These are phyloP conservation scores for Lepraria neglecta DNA, from an alignment of 495 filamentous ascomycete genomes.

Conservation along the genomic window DNA sequence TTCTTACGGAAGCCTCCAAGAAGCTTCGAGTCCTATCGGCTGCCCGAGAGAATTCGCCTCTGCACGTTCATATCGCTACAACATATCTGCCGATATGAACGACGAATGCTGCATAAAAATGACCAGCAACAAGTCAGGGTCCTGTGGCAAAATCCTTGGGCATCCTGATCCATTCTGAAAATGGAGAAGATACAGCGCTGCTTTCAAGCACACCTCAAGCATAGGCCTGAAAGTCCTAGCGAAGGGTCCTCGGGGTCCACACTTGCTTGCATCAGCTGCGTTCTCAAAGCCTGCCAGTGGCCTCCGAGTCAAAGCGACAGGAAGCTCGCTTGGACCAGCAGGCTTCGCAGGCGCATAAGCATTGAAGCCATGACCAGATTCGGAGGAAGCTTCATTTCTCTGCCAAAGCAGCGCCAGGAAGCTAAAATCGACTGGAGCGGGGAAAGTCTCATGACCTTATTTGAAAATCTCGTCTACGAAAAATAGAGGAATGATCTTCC, in stretches of 20 bases:
- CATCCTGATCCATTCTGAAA: too few species aligned
- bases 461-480: background rate
- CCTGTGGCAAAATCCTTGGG: too few species aligned
- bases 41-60: too few species aligned
- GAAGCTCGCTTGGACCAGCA: background rate
- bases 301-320: background rate
- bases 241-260: too few species aligned
- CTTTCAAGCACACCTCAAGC: background rate
- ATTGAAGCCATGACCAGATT: background rate
- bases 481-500: background rate
- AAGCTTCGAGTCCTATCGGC: too few species aligned
- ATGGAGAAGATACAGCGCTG: background rate
- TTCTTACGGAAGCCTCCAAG: too few species aligned
- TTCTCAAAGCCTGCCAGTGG: background rate
- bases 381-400: slow-evolving; percentile 10
- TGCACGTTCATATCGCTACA: too few species aligned
- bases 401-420: slow-evolving; percentile 15
- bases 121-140: too few species aligned
- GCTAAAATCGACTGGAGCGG: slow-evolving; percentile 1
- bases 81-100: too few species aligned
- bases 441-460: slow-evolving; percentile 10
- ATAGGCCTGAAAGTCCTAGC: background rate
- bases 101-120: too few species aligned
- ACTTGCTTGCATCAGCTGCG: background rate
- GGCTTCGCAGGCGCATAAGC: too few species aligned